Evolutionary conservation across 1,284 basidiomycete genomes (phyloP).

Genomic region (Cystobasidium sp.): DNA sequence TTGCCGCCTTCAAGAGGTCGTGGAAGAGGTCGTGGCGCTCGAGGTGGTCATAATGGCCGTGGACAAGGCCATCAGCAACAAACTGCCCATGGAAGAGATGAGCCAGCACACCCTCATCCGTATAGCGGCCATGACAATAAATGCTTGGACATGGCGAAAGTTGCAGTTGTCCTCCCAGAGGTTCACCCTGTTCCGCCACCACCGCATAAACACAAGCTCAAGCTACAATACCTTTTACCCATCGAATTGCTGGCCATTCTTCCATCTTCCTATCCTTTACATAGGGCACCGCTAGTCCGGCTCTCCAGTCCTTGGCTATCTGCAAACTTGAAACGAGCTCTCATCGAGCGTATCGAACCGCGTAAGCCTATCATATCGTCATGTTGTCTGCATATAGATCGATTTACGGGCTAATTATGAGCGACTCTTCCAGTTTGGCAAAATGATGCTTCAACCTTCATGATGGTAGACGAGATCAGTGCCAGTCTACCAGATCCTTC

Average conservation of each 20-base stretch:
- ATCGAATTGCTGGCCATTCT: constrained; percentile 40
- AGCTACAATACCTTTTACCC: constrained; percentile 46
- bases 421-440: constrained; percentile 19
- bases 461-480: constrained; percentile 38
- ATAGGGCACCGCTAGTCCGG: constrained; percentile 29
- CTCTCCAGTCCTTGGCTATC: constrained; percentile 44
- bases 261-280: constrained; percentile 41
- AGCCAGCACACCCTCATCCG: background rate
- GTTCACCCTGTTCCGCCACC: background rate
- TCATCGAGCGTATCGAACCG: constrained; percentile 7
- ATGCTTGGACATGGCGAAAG: constrained; percentile 18
- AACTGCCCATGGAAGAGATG: background rate
- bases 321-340: background rate
- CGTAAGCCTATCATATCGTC: constrained; percentile 3
- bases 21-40: background rate
- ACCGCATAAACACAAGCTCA: background rate
- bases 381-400: too few species aligned
- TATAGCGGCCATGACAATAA: background rate
- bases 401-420: too few species aligned
- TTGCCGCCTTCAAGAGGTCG: background rate
- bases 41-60: background rate
- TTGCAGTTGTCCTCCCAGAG: constrained; percentile 3
- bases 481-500: background rate
- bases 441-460: constrained; percentile 42
- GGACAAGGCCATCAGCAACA: background rate